Evolutionary conservation across 352 stramenopile genomes (phyloP), one percentile per base, ranked within the genome.

Genomic region (Hyaloperonospora brassicae): DNA sequence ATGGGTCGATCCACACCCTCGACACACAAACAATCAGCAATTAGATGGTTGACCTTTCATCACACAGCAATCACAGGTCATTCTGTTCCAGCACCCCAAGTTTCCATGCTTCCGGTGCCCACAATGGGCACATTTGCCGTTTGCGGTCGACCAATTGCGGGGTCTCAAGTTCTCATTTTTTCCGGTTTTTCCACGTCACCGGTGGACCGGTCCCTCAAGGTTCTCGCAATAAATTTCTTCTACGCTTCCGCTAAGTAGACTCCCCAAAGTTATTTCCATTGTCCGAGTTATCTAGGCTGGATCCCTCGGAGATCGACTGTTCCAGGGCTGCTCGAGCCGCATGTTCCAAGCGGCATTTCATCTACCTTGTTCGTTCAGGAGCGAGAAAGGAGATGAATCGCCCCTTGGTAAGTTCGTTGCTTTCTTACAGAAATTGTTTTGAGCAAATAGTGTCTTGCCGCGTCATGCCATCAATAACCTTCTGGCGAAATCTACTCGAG

Each of bases 11-110:
- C 1, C 38, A 43, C 13, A 43, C 5, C 38, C 35, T 43, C 38
- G 13, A 14, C 44, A 39, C 43, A 50, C 44, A 13, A 40, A 50
- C 23, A 50, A 39, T 12, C 44, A 50, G 25, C 24, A 25, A 39
- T 39, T 27, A 14, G 13, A 50, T 21, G 44, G 44, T n/a, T 50
- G 44, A 25, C 44, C 10, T n/a, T 39, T 50, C 25, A 39, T 40
- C 5, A 2, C 44, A 38, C 44, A 40, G 11, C 27, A 13, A 5
- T 50, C 1, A 9, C 44, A 50, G 44, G 6, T 50, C 24, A 50
- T 1, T 8, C 44, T 24, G 11, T 12, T 39, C 44, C 44, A 50
- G 23, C 44, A 50, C 12, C 5, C 44, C 23, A 50, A 21, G 17
- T 50, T 25, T 24, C 10, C n/a, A 35, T 50, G 27, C 22, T 24